Percentiles rank a stretch among this genome's conserved stretches.
phyloP scores from a whole-genome alignment of 2,329 filamentous ascomycete genomes.

The Amauroascus niger region DNA sequence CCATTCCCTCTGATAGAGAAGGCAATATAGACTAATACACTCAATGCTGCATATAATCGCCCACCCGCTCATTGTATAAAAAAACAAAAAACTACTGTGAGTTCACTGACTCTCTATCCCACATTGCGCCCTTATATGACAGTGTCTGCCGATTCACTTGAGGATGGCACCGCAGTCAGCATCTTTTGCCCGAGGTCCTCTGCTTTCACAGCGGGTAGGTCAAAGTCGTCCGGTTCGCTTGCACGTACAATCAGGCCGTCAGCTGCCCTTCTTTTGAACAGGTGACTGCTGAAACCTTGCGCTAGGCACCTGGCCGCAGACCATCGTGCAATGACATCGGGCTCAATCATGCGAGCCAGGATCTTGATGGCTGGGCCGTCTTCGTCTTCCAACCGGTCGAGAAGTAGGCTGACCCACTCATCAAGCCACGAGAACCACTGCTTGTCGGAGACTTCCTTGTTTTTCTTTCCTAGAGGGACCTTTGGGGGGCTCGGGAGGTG shows the following conservation, averaged over 20 bases:
- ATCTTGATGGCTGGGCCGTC: background rate
- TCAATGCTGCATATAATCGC: too few species aligned
- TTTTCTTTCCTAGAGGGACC: background rate
- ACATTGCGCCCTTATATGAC: background rate
- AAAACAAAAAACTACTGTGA: background rate
- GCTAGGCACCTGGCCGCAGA: background rate
- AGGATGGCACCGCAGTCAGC: background rate
- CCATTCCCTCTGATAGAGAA: too few species aligned
- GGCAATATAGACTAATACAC: too few species aligned
- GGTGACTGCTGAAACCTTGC: background rate
- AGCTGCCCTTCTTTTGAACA: background rate
- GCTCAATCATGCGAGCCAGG: background rate
- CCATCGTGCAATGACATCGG: background rate
- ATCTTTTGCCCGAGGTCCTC: background rate
- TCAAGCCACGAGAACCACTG: background rate
- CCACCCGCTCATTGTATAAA: too few species aligned
- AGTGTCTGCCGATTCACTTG: background rate
- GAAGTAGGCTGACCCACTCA: background rate
- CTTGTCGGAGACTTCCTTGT: background rate
- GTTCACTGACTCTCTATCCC: background rate
- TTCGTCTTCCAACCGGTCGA: background rate
- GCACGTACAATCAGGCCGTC: background rate
- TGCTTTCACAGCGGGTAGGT: background rate
- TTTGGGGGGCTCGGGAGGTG: background rate
- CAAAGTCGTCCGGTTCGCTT: background rate